These are phyloP conservation scores for Candida ulmi DNA, from an alignment of 805 yeast species.

Conservation along the genomic window DNA sequence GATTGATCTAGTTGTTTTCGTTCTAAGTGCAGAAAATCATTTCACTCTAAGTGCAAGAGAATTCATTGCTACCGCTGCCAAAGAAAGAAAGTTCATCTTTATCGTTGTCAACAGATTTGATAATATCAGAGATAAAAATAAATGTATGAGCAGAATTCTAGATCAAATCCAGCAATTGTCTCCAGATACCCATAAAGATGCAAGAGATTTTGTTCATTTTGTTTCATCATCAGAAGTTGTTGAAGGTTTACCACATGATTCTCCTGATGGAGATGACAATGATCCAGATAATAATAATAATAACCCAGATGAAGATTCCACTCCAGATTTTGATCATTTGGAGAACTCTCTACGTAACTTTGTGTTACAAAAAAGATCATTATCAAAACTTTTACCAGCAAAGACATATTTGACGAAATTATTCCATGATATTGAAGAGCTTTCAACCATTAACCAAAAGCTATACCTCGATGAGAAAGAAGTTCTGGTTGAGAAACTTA, in stretches of 20 bases:
- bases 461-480: slow-evolving; percentile 45
- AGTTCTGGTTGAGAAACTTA: slow-evolving; percentile 42
- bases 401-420: slow-evolving; percentile 76
- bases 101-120: slow-evolving; percentile 94
- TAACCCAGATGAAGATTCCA: slow-evolving; percentile 22
- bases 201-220: slow-evolving; percentile 90
- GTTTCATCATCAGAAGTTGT: slow-evolving; percentile 58
- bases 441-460: slow-evolving; percentile 61
- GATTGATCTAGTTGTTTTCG: slow-evolving; percentile 92
- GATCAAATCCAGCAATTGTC: slow-evolving; percentile 81
- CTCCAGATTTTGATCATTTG: slow-evolving; percentile 72
- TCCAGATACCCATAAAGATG: slow-evolving; percentile 86
- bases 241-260: slow-evolving; percentile 31
- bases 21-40: slow-evolving; percentile 93
- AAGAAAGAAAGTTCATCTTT: slow-evolving; percentile 86
- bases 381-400: slow-evolving; percentile 89
- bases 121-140: slow-evolving; percentile 70
- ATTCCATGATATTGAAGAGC: slow-evolving; percentile 53
- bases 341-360: slow-evolving; percentile 84
- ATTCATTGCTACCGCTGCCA: slow-evolving; percentile 83
- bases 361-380: slow-evolving; percentile 80
- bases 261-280: slow-evolving; percentile 30
- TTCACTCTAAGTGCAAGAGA: slow-evolving; percentile 92
- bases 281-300: slow-evolving; percentile 29
- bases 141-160: slow-evolving; percentile 71